Evolutionary conservation across 495 filamentous ascomycete genomes (phyloP).

Genomic region (Hyaloscypha hepaticicola): DNA sequence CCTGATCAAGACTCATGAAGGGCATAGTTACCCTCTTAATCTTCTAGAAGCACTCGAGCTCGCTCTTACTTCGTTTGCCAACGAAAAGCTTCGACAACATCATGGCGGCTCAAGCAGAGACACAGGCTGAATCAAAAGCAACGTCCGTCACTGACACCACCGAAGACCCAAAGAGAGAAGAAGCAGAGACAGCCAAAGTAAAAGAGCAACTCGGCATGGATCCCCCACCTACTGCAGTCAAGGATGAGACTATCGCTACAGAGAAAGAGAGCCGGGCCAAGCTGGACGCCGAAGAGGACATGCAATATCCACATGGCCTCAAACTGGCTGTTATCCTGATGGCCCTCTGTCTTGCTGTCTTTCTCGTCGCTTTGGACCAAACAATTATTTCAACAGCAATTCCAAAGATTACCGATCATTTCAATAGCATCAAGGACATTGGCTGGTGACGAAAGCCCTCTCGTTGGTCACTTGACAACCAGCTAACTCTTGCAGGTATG

Average conservation of each 20-base stretch:
- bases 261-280: background rate
- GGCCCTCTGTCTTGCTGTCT: slow-evolving; percentile 52
- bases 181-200: background rate
- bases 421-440: slow-evolving; percentile 40
- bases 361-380: slow-evolving; percentile 64
- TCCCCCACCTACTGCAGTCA: background rate
- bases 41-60: too few relatives aligned
- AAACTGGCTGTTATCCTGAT: slow-evolving; percentile 47
- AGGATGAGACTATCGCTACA: background rate
- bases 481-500: slow-evolving; percentile 36
- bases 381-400: slow-evolving; percentile 63
- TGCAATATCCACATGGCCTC: slow-evolving; percentile 45
- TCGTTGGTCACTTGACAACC: background rate
- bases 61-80: too few relatives aligned
- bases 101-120: slow-evolving; percentile 11
- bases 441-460: slow-evolving; percentile 33
- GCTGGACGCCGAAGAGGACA: slow-evolving; percentile 35
- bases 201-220: background rate
- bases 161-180: slow-evolving; percentile 18
- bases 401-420: slow-evolving; percentile 45
- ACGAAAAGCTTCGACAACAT: background rate
- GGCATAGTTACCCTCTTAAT: background rate
- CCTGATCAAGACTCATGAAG: background rate
- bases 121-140: slow-evolving; percentile 11
- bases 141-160: slow-evolving; percentile 18